phyloP scores from a whole-genome alignment of 208 protist genomes.

The Phytomonas sp. region DNA sequence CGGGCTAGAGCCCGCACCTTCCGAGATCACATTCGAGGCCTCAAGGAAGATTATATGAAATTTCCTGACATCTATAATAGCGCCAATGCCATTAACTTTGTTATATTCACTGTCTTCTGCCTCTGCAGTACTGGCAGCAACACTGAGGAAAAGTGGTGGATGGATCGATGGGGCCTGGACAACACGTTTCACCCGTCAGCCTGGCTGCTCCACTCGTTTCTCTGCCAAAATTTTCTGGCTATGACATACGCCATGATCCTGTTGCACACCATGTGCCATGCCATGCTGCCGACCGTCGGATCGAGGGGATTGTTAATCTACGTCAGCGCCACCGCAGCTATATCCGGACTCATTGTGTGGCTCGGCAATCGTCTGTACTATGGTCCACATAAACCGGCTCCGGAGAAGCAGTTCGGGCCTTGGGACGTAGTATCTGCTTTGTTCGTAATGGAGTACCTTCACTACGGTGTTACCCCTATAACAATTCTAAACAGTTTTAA shows the following conservation, averaged over 20 bases:
- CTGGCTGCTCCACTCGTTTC: constrained; percentile 77
- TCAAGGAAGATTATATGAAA: constrained; percentile 62
- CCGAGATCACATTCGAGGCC: constrained; percentile 46
- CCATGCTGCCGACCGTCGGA: constrained; percentile 62
- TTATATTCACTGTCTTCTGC: constrained; percentile 87
- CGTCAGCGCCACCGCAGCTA: constrained; percentile 38
- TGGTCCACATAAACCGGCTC: constrained; percentile 19
- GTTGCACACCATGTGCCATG: constrained; percentile 78
- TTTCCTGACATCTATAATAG: constrained; percentile 89
- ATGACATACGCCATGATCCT: constrained; percentile 88
- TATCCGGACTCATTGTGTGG: constrained; percentile 77
- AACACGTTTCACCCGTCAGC: constrained; percentile 54
- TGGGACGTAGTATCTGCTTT: constrained; percentile 79
- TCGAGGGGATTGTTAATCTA: constrained; percentile 54
- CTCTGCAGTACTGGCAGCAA: constrained; percentile 82
- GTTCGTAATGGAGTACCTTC: constrained; percentile 80
- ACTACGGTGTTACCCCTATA: constrained; percentile 60
- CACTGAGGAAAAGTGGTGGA: constrained; percentile 77
- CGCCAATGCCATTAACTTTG: constrained; percentile 78
- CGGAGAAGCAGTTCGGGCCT: constrained; percentile 87
- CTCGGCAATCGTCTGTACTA: constrained; percentile 54
- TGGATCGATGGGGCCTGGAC: constrained; percentile 71
- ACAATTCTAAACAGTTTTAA: constrained; percentile 76
- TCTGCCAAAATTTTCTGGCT: constrained; percentile 87
- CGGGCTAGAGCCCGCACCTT: constrained; percentile 20